Percentiles rank a stretch among this genome's conserved stretches.
Conservation (phyloP, 208 protist genomes). For the Wallacemonas sp. region DNA sequence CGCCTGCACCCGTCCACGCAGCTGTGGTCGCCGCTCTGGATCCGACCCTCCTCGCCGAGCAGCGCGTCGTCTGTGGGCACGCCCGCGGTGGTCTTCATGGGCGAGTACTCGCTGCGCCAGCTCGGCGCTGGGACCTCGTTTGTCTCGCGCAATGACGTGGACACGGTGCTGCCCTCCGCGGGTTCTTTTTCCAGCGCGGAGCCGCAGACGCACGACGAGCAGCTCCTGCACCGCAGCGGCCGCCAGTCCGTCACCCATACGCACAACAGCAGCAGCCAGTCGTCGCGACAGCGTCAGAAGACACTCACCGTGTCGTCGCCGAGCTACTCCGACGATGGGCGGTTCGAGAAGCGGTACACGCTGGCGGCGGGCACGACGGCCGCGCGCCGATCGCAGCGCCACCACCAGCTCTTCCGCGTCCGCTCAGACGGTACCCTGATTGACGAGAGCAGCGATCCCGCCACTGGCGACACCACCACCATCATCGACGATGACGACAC, state of each 20-base stretch:
- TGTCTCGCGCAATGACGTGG: background rate
- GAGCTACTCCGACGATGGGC: background rate
- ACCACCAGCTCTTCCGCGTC: conserved; percentile 9
- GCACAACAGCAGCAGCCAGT: background rate
- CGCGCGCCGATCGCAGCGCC: too few relatives aligned
- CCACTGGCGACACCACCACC: background rate
- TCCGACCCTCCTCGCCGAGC: background rate
- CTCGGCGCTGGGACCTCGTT: background rate
- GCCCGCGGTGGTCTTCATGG: conserved; percentile 1
- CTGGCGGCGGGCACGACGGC: too few relatives aligned
- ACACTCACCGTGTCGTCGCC: background rate
- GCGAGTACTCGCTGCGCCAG: conserved; percentile 11
- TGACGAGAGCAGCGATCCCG: background rate
- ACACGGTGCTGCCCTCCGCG: background rate
- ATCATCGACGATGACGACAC: background rate
- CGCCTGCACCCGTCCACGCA: background rate
- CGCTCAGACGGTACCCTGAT: background rate
- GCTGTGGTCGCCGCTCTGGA: conserved; percentile 1
- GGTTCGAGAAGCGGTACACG: background rate
- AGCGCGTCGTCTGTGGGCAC: background rate
- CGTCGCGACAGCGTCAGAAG: background rate
- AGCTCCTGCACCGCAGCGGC: too few relatives aligned
- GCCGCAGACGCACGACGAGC: too few relatives aligned
- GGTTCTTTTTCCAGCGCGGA: background rate
- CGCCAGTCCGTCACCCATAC: too few relatives aligned